A percentile compares a stretch with the other conserved stretches of the same genome.
These are phyloP conservation scores for Kazachstania martiniae DNA, from an alignment of 805 yeast genomes.

Conservation along the genomic window DNA sequence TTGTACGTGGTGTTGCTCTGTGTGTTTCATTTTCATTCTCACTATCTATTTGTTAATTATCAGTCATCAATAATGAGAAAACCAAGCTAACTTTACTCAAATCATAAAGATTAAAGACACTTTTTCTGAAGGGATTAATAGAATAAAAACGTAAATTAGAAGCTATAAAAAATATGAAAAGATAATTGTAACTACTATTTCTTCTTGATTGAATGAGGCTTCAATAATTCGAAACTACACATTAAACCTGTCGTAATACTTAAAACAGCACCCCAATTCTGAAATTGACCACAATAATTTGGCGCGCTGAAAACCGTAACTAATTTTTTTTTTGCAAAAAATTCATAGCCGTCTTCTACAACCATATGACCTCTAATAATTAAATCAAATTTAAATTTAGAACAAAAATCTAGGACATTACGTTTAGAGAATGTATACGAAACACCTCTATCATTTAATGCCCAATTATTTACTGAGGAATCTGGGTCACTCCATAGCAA, in stretches of 20 bases:
- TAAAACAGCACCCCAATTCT: conserved; percentile 74
- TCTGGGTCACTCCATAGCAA: conserved; percentile 80
- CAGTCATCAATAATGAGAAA: not conserved
- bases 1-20: no score
- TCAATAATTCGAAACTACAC: conserved; percentile 62
- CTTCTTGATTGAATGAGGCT: conserved; percentile 34
- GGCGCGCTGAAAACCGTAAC: conserved; percentile 79
- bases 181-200: conserved; percentile 1
- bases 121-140: not conserved
- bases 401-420: conserved; percentile 56
- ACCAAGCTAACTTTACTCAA: not conserved
- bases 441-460: conserved; percentile 73
- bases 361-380: conserved; percentile 83
- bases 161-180: not conserved
- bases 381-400: conserved; percentile 58
- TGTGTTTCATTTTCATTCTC: no score
- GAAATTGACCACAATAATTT: conserved; percentile 73
- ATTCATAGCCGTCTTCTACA: conserved; percentile 81
- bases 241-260: conserved; percentile 55
- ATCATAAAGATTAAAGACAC: not conserved
- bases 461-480: conserved; percentile 45
- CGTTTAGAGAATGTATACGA: conserved; percentile 65
- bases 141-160: not conserved
- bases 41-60: not conserved
- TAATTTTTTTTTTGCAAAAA: conserved; percentile 59